Conservation (phyloP, 139 green algal genomes). For the Micromonas pusilla region DNA sequence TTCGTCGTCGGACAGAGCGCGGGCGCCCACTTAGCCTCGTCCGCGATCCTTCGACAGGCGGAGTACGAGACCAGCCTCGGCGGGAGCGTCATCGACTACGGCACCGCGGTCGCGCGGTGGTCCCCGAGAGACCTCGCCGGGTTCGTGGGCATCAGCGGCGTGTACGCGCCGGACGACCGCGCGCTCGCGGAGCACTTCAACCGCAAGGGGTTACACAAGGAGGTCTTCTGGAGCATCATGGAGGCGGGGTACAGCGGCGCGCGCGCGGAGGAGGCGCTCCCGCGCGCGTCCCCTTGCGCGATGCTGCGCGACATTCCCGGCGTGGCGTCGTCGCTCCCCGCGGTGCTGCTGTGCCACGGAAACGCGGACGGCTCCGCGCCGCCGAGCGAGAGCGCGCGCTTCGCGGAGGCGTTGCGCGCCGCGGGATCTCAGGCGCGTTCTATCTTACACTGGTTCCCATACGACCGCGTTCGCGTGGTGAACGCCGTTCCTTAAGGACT, state of each 20-base stretch:
- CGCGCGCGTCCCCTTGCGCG: neutral
- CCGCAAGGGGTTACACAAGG: conserved; percentile 8
- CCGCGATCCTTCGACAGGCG: conserved; percentile 42
- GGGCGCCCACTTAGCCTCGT: conserved; percentile 65
- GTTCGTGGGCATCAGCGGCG: conserved; percentile 4
- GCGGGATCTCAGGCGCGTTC: too few species aligned
- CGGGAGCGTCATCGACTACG: neutral
- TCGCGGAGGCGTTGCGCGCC: neutral
- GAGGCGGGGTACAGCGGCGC: conserved; percentile 11
- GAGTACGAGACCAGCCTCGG: neutral
- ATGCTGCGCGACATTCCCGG: neutral
- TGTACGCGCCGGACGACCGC: conserved; percentile 1
- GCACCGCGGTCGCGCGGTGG: too few species aligned
- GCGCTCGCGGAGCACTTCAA: conserved; percentile 7
- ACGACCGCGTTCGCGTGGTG: too few species aligned
- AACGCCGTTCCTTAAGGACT: too few species aligned
- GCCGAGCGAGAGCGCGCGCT: neutral
- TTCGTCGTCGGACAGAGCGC: conserved; percentile 78
- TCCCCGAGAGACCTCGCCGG: neutral
- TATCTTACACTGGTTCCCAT: too few species aligned
- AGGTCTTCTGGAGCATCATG: conserved; percentile 25
- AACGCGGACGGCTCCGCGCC: conserved; percentile 4
- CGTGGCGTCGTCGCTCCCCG: neutral
- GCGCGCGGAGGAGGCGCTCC: conserved; percentile 6
- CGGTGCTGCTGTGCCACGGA: conserved; percentile 11